Base-by-base conservation (phyloP, 2,329 filamentous ascomycete genomes). In the Xylaria sp. region DNA sequence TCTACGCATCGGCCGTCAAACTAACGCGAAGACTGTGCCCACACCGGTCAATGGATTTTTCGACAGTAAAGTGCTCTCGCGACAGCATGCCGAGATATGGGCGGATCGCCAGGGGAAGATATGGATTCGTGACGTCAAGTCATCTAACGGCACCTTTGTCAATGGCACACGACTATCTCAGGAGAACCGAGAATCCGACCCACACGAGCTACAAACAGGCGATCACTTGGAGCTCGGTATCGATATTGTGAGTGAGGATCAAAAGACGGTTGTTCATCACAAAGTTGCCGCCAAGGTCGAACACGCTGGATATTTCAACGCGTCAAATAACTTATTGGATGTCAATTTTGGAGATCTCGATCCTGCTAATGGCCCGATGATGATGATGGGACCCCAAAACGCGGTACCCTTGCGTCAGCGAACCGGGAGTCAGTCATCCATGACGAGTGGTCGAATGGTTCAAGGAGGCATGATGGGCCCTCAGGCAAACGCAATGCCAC, bases 241-340 rank as follows among this genome's bases (percentile, higher is more conserved):
- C 76, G 96, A 99, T 78, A 99, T 99, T 77, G 95, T 99, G 61
- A 97, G 94, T 81, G 96, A 99, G 80, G 96, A 99, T 79, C 95
- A 98, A 80, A 98, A 97, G 83, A 98, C 94, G 0, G 94, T 99
- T 34, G 94, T 99, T 15, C 96, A 99, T 78, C 96, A 98, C 84
- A 99, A 99, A 79, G 96, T 99, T 57, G 94, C 95, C 23, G 94
- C 96, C 65, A 97, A 97, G 79, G 94, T 99, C 65, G 96, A 99
- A 80, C 94, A 98, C 82, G 94, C 96, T 48, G 96, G 96, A 7
- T 91, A 95, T 72, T 88, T 94, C 72, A 90, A 88, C 54, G 88
- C 91, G 12, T 88, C 90, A 9, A 92, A 88, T 75, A 97, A 92
- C 77, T 88, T 94, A 56, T 82, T 97, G 74, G 94, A 97, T 77